Evolutionary conservation across 2,329 filamentous ascomycete genomes (phyloP).

Genomic region (Albifimbria verrucaria): DNA sequence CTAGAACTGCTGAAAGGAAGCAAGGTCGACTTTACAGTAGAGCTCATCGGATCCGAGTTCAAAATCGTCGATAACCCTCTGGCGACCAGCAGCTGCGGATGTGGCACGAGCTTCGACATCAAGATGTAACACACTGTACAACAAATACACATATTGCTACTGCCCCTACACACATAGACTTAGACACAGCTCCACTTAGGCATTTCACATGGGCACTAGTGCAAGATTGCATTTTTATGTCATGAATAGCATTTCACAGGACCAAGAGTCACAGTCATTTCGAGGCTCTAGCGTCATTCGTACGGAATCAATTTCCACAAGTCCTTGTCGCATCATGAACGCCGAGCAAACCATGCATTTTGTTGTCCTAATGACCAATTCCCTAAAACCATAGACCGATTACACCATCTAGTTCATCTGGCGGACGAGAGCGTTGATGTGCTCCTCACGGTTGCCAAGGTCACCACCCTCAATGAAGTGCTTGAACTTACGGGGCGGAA

Average conservation of each 20-base stretch:
- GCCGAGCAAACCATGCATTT: slow-evolving; percentile 37
- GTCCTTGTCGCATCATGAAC: slow-evolving; percentile 36
- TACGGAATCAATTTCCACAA: slow-evolving; percentile 37
- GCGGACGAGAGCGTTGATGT: slow-evolving; percentile 93
- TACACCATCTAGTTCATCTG: slow-evolving; percentile 83
- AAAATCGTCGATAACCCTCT: slow-evolving; percentile 92
- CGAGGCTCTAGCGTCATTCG: slow-evolving; percentile 39
- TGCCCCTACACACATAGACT: too few relatives aligned
- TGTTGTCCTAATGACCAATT: slow-evolving; percentile 24
- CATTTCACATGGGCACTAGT: background rate
- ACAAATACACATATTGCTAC: too few relatives aligned
- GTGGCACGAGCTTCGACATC: slow-evolving; percentile 96
- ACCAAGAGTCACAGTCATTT: slow-evolving; percentile 17
- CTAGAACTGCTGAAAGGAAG: slow-evolving; percentile 87
- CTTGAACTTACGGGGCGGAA: slow-evolving; percentile 98
- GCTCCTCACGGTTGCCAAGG: slow-evolving; percentile 95
- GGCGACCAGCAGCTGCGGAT: slow-evolving; percentile 92
- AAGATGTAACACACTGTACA: slow-evolving; percentile 54
- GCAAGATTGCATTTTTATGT: background rate
- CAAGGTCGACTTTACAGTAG: slow-evolving; percentile 94
- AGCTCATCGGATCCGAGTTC: slow-evolving; percentile 86
- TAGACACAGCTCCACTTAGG: too few relatives aligned
- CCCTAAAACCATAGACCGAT: slow-evolving; percentile 17
- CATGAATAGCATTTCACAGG: slow-evolving; percentile 1
- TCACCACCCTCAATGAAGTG: slow-evolving; percentile 99